Evolutionary conservation across 441 rosid species (phyloP), one percentile per base, ranked within the genome.

Genomic region (Daphne laureola): DNA sequence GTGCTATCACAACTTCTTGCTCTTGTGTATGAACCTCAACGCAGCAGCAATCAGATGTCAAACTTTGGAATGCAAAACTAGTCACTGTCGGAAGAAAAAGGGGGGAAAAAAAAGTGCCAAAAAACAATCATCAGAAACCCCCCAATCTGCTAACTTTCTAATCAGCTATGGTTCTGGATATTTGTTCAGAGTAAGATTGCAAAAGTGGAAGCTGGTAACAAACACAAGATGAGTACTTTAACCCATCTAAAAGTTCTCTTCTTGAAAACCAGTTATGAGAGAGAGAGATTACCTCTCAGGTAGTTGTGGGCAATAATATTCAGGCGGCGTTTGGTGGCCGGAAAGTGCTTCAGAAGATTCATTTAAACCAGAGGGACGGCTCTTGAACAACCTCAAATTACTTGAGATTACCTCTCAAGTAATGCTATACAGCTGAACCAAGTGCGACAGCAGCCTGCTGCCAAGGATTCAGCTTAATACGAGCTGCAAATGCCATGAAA

Each of bases 391-490:
- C n/a, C n/a, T n/a, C n/a, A n/a, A n/a, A n/a, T n/a, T n/a, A n/a
- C n/a, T n/a, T n/a, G n/a, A n/a, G n/a, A n/a, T n/a, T n/a, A n/a
- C n/a, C n/a, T n/a, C n/a, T 89, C 79, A 0, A 86, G 58, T 61
- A 92, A 67, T 17, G 96, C 95, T 47, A 95, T 45, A 87, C 63
- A 0, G 95, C 98, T 17, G 98, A 91, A 54, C 96, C 96, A 54
- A 82, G 61, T 8, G 92, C 95, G 53, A 91, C 96, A 0, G 90
- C 98, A 8, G 90, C 95, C 76, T 77, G 93, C 65, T 91, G 96
- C 98, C 98, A 91, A 38, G 78, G 54, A 16, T 78, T 80, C n/a
- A 91, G 75, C 64, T 38, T 72, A 14, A 82, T 49, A 3, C 79
- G 74, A 52, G 73, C 90, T 31, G 38, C 11, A 2, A 7, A 7